phyloP scores from a whole-genome alignment of 768 basidiomycete genomes.

The Hypsizygus marmoreus region DNA sequence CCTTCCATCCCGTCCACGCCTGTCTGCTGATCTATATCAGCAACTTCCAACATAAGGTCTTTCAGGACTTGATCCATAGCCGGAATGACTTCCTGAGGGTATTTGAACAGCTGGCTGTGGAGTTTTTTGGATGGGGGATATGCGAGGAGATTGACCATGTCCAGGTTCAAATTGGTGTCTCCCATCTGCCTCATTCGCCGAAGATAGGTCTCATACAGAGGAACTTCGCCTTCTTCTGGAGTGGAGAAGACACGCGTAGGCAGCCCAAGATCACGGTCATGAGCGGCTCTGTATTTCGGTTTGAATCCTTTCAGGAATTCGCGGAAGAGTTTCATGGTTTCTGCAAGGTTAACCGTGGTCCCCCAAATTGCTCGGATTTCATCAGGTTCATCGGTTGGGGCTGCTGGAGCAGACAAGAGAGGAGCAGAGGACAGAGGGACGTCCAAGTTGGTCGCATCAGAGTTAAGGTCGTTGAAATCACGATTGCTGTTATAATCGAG shows the following conservation, averaged over 20 bases:
- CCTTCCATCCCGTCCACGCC: constrained; percentile 78
- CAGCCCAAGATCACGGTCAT: constrained; percentile 67
- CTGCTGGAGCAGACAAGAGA: constrained; percentile 59
- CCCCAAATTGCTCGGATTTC: constrained; percentile 97
- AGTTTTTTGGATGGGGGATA: constrained; percentile 87
- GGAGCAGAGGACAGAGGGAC: constrained; percentile 58
- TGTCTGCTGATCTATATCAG: constrained; percentile 75
- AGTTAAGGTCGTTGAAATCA: constrained; percentile 48
- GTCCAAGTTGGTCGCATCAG: constrained; percentile 60
- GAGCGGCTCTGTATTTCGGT: constrained; percentile 76
- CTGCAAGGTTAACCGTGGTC: constrained; percentile 88
- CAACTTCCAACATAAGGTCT: constrained; percentile 87
- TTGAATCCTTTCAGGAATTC: constrained; percentile 93
- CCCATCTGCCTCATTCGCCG: constrained; percentile 87
- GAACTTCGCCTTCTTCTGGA: constrained; percentile 66
- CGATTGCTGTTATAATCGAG: constrained; percentile 24
- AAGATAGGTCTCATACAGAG: constrained; percentile 80
- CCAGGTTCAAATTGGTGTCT: constrained; percentile 92
- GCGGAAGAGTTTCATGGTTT: constrained; percentile 89
- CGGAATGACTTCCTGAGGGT: constrained; percentile 96
- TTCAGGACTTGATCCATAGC: constrained; percentile 97
- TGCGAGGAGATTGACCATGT: constrained; percentile 81
- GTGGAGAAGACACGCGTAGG: constrained; percentile 51
- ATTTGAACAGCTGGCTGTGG: constrained; percentile 81
- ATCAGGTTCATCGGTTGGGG: constrained; percentile 71